Conservation (phyloP, 2,329 filamentous ascomycete species). For the Penicillium oxalicum region DNA sequence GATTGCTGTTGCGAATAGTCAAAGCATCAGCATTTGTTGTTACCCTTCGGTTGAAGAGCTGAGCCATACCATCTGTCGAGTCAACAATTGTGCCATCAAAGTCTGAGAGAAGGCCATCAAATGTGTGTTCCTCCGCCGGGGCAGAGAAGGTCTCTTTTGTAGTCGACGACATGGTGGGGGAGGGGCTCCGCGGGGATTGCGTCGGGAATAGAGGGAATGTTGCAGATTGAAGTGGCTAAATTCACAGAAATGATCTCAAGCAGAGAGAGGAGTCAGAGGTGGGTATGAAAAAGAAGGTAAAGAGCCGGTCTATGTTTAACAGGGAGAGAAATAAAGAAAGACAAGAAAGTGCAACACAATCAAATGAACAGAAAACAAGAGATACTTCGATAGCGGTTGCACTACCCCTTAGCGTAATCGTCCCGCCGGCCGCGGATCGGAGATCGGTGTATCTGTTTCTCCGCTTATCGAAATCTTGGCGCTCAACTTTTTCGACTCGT, state of each 20-base stretch:
- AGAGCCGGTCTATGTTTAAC: conserved; percentile 6
- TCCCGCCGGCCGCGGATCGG: conserved; percentile 19
- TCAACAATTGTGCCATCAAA: conserved; percentile 47
- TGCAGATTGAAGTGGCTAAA: neutral
- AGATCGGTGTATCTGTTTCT: conserved; percentile 29
- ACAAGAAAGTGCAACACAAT: no score
- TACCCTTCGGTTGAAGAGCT: neutral
- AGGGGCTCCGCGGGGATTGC: conserved; percentile 10
- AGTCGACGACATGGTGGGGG: conserved; percentile 28
- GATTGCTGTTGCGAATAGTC: conserved; percentile 49
- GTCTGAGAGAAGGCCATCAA: conserved; percentile 43
- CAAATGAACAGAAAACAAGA: neutral
- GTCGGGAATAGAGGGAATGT: neutral
- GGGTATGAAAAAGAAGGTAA: neutral
- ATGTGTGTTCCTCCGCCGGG: conserved; percentile 33
- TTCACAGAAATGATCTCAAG: neutral
- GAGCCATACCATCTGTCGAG: conserved; percentile 39
- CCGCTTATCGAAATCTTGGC: conserved; percentile 38
- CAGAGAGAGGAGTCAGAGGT: neutral
- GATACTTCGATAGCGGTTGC: conserved; percentile 3
- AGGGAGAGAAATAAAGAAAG: neutral
- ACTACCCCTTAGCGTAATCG: conserved; percentile 9
- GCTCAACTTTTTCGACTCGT: conserved; percentile 24
- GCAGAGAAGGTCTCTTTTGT: conserved; percentile 36
- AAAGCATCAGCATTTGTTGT: conserved; percentile 41